Percentiles rank a stretch among this genome's conserved stretches.
Evolutionary conservation across 2,329 filamentous ascomycete genomes (phyloP).

Genomic region (Cladorrhinum sp.): DNA sequence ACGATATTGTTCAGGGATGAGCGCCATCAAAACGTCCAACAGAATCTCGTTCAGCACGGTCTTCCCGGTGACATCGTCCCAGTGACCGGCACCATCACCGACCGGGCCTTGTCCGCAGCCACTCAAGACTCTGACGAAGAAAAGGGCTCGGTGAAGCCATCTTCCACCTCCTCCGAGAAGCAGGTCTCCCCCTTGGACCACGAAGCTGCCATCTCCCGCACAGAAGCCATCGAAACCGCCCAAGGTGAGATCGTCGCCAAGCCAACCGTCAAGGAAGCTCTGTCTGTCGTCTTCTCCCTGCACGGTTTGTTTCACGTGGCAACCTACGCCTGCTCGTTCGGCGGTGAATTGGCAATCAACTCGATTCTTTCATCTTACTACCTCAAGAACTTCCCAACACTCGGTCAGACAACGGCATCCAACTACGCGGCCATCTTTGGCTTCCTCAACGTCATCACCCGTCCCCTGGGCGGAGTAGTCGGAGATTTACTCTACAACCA

Average conservation of each 20-base stretch:
- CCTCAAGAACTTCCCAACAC: conserved; percentile 54
- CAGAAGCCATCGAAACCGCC: conserved; percentile 42
- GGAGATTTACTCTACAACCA: conserved; percentile 49
- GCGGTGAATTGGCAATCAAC: conserved; percentile 63
- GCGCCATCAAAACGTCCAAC: conserved; percentile 56
- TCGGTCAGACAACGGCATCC: conserved; percentile 56
- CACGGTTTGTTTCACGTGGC: conserved; percentile 54
- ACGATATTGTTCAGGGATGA: conserved; percentile 49
- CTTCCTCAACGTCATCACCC: conserved; percentile 66
- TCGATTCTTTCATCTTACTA: conserved; percentile 58
- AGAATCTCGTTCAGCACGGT: conserved; percentile 49
- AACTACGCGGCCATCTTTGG: conserved; percentile 71
- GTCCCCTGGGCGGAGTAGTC: conserved; percentile 63
- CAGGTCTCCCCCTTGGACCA: conserved; percentile 35
- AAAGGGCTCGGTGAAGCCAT: conserved; percentile 32
- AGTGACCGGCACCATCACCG: conserved; percentile 41
- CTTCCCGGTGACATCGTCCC: conserved; percentile 46
- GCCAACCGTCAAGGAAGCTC: conserved; percentile 51
- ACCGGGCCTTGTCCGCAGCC: conserved; percentile 39
- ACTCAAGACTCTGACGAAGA: conserved; percentile 39
- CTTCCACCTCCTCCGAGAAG: conserved; percentile 24
- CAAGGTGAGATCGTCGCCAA: conserved; percentile 52
- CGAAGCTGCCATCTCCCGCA: conserved; percentile 43
- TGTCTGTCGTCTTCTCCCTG: conserved; percentile 46
- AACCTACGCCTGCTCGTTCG: conserved; percentile 62